Evolutionary conservation across 2,329 filamentous ascomycete species (phyloP).

Genomic region (Elsinoe batatas): DNA sequence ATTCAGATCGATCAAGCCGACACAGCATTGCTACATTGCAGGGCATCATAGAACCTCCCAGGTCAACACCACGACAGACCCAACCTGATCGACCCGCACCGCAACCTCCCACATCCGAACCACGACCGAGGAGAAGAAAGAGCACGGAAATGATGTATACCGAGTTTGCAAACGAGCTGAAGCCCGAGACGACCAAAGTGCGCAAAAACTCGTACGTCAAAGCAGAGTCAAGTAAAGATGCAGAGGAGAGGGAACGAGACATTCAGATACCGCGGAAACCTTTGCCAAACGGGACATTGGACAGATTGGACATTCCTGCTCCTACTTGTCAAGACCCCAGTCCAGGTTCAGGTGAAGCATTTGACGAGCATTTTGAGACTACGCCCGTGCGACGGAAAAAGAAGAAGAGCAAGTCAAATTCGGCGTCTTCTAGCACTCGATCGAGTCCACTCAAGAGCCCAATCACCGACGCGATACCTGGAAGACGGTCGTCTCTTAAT

Average conservation of each 20-base stretch:
- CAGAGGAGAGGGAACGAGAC: conserved; percentile 15
- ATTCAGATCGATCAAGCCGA: conserved; percentile 5
- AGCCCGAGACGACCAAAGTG: conserved; percentile 26
- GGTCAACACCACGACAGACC: conserved; percentile 15
- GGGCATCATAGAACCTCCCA: neutral
- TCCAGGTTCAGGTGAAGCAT: neutral
- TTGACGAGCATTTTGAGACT: neutral
- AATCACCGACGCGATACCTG: conserved; percentile 27
- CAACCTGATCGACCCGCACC: conserved; percentile 19
- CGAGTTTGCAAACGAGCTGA: conserved; percentile 10
- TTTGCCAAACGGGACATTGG: neutral
- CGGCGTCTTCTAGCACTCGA: conserved; percentile 1
- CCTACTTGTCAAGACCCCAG: neutral
- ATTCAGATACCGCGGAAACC: conserved; percentile 2
- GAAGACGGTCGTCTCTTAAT: conserved; percentile 26
- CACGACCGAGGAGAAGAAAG: neutral
- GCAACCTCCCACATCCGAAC: neutral
- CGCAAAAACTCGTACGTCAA: conserved; percentile 3
- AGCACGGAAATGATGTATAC: neutral
- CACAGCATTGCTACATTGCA: conserved; percentile 7
- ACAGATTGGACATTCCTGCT: neutral
- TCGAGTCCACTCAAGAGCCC: conserved; percentile 16
- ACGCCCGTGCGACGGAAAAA: neutral
- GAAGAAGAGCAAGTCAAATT: conserved; percentile 5
- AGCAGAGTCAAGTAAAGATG: conserved; percentile 9